Base-by-base conservation (phyloP, 768 basidiomycete species). In the Termitomyces sp. region DNA sequence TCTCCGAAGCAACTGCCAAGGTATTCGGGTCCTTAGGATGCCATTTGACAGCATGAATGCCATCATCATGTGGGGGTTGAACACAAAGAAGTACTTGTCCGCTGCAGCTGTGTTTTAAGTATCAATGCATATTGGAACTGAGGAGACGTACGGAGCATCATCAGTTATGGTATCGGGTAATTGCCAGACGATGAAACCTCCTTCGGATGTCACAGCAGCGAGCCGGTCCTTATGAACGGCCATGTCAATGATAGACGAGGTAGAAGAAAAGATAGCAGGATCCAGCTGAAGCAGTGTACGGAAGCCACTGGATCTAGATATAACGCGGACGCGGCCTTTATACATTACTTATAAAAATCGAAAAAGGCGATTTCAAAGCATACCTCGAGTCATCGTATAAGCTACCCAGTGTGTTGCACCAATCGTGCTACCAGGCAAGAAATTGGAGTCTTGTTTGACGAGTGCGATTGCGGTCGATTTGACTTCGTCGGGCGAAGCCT, bases 371-470 rank as follows among this genome's bases (percentile, higher is more conserved):
- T 47, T 51, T 26, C 36, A 14, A 14, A 10, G 7, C 20, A 29
- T 39, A 84, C 88, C 90, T 74, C 87, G 84, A 5, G 88, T 92
- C 92, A 94, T 94, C 26, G 91, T 92, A 65, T 94, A 93, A 16
- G 92, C 92, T 58, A 94, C 92, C 90, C 92, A 94, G 66, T 91
- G 88, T 5, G 92, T 92, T 14, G 92, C 92, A 10, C 92, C 92
- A 55, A 94, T 93, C 32, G 92, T 94, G 13, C 88, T 87, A 16
- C 92, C 92, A 46, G 88, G 89, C 57, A 92, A 74, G 74, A 93
- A 94, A 26, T 87, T 81, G 18, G 90, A 76, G 59, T 94, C 92
- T 61, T 93, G 90, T 71, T 86, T 89, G 67, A 94, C 90, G 48
- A 94, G 79, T 16, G 92, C 92, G 54, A 94, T 94, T 3, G 92